Evolutionary conservation across 768 basidiomycete genomes (phyloP).

Genomic region (Mycena galopus): DNA sequence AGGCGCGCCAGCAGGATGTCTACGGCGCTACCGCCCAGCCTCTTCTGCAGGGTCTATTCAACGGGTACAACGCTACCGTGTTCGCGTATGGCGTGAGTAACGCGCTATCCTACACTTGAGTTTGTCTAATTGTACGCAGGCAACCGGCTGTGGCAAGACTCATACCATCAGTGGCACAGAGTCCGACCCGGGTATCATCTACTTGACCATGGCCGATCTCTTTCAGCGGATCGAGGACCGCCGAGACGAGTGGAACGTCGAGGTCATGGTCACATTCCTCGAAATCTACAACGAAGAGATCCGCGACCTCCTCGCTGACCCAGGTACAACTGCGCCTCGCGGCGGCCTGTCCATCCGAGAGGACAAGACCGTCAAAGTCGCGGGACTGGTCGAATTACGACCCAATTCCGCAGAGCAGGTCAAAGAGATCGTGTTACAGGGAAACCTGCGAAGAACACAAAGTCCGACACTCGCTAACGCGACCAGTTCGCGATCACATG

Average conservation of each 20-base stretch:
- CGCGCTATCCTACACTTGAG: conserved; percentile 16
- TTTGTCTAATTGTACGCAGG: conserved; percentile 61
- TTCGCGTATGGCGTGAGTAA: conserved; percentile 96
- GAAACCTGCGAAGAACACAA: conserved; percentile 90
- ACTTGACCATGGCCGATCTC: conserved; percentile 96
- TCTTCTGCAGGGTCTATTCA: conserved; percentile 84
- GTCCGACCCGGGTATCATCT: conserved; percentile 91
- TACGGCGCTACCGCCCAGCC: conserved; percentile 90
- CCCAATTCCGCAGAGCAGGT: conserved; percentile 93
- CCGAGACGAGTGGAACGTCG: conserved; percentile 85
- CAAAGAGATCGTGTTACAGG: conserved; percentile 91
- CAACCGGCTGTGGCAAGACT: conserved; percentile 99
- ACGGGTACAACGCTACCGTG: conserved; percentile 97
- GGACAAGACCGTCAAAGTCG: conserved; percentile 92
- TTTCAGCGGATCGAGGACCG: conserved; percentile 94
- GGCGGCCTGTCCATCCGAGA: conserved; percentile 95
- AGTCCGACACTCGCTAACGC: conserved; percentile 97
- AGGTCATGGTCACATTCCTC: conserved; percentile 94
- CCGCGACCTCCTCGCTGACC: conserved; percentile 90
- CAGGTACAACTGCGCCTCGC: conserved; percentile 69
- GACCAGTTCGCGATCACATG: conserved; percentile 96
- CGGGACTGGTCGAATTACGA: conserved; percentile 84
- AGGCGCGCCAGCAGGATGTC: conserved; percentile 87
- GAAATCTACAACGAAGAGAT: conserved; percentile 99
- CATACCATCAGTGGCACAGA: conserved; percentile 98